Base-by-base conservation (phyloP, 129 eudicot genomes). In the Centaurea solstitialis region DNA sequence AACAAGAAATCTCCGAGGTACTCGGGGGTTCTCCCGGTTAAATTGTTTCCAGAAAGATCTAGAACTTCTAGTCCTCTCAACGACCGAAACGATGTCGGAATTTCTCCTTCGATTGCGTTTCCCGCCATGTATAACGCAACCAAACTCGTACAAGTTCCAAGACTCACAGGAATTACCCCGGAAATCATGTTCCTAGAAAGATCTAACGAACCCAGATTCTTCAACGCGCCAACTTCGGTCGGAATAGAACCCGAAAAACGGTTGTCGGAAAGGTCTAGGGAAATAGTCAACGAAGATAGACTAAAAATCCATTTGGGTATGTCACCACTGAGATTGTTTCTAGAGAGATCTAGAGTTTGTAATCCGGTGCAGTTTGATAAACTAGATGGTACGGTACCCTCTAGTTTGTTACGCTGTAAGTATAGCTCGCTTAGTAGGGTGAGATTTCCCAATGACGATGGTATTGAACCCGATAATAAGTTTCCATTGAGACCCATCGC, bases 371-470 rank as follows among this genome's bases (percentile, higher is more conserved):
- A 69, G 26, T 70, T 45, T 6, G 76, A 74, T 15, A 79, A 18
- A 45, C 37, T 7, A 2, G 76, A 66, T 21, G 82, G 82, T 7
- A 79, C 22, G 22, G 2, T 53, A 40, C 76, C 82, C 23, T 79
- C 76, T 18, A 79, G 65, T 4, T n/a, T 70, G 64, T 79, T 79
- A 9, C 7, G n/a, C 23, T 21, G 3, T 7, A 79, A 24, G 0
- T 7, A 30, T 0, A 79, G 23, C 8, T 2, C 11, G 41, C 12
- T 79, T 26, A 79, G 11, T 0, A 12, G 26, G 22, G 76, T 69
- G 11, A 79, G 37, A 68, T 79, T 79, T 26, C 82, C 82, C 15
- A 79, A 38, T 1, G 76, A 79, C 8, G 57, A 50, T 3, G 76
- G 76, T 30, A 79, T 79, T 7, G 37, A 2, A 9, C 65, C 65